Base-by-base conservation (phyloP, 805 yeast species). In the Ogataea minuta region DNA sequence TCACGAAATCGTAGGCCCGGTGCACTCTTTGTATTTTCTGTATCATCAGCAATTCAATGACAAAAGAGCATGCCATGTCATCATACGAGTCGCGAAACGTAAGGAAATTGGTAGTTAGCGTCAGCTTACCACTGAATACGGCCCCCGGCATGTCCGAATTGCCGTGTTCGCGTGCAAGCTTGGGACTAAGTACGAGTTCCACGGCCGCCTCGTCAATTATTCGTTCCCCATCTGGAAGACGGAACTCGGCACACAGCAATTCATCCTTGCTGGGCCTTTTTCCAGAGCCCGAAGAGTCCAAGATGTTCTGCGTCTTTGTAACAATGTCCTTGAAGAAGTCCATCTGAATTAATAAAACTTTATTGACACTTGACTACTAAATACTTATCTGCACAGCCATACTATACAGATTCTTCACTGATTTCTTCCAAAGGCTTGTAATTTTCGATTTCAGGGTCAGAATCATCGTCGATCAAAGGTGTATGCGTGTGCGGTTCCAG, bases 11-110 rank as follows among this genome's bases (percentile, higher is more conserved):
- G 56, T 81, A 84, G 1, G 85, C 71, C 40, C 79, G 72, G 9
- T 95, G 95, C 14, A 88, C 72, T 37, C 97, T 71, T 57, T 91
- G 96, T 12, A 93, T 95, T 45, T 88, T 81, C 54, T 84, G 80
- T 26, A 93, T 66, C 1, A 95, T 77, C 2, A 90, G 77, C 28
- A 93, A 63, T 45, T 91, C 93, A 20, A 91, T 51, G 3, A 72
- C 72, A 54, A 91, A 76, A 5, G 77, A 72, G 56, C 93, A 84
- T 31, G 79, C 74, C 39, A 78, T 71, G 32, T 72, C 71, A 52
- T 88, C 95, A 50, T 77, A 79, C 6, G 76, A 72, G 50, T 86
- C 88, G 43, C 77, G 71, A 55, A 90, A 91, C 15, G 85, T 76
- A 25, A 93, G 57, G 56, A 79, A 93, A 48, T 83, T 85, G 39